A percentile compares a stretch with the other conserved stretches of the same genome.
phyloP scores from a whole-genome alignment of 2,329 filamentous ascomycete genomes.

The Venturia nashicola region DNA sequence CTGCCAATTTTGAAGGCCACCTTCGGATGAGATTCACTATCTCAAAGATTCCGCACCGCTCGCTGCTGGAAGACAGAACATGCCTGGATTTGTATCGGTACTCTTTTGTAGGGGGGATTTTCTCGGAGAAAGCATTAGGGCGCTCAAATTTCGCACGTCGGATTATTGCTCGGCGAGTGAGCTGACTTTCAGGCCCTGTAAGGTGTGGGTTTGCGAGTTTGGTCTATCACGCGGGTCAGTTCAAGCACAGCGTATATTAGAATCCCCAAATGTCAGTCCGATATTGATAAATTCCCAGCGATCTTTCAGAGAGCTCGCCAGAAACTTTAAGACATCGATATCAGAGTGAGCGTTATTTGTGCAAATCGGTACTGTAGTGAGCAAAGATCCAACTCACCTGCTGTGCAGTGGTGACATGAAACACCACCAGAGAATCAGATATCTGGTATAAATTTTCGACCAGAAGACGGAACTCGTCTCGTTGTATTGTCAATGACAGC shows the following conservation, averaged over 20 bases:
- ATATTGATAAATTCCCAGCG: no score
- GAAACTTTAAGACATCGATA: no score
- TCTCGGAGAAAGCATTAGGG: not conserved
- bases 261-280: no score
- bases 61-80: not conserved
- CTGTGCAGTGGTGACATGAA: not conserved
- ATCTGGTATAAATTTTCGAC: slow-evolving; percentile 9
- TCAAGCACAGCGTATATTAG: no score
- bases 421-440: not conserved
- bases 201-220: no score
- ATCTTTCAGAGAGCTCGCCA: no score
- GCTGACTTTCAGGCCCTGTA: not conserved
- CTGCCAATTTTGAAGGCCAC: not conserved
- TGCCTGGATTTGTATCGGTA: not conserved
- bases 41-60: not conserved
- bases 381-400: no score
- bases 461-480: slow-evolving; percentile 17
- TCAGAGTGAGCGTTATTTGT: no score
- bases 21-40: not conserved
- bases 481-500: slow-evolving; percentile 18
- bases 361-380: no score
- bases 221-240: no score
- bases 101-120: not conserved
- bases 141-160: not conserved
- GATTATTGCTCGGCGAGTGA: not conserved